phyloP scores from a whole-genome alignment of 1,284 basidiomycete species.

The Neonothopanus nambi region DNA sequence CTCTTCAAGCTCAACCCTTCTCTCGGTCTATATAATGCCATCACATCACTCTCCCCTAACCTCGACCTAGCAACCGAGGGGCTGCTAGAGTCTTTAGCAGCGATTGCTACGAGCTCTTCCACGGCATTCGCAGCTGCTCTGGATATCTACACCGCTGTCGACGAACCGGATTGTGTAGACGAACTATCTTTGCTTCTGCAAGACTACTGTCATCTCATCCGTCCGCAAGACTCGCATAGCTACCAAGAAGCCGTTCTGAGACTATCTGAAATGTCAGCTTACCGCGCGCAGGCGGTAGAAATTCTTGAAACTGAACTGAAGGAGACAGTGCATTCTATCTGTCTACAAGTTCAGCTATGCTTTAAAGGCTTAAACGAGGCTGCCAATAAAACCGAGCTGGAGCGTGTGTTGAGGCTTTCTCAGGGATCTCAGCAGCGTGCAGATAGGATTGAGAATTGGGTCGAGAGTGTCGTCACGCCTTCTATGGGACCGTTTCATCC shows the following conservation, averaged over 20 bases:
- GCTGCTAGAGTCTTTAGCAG: slow-evolving; percentile 37
- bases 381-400: slow-evolving; percentile 39
- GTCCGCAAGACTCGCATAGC: slow-evolving; percentile 48
- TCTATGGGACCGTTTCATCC: slow-evolving; percentile 41
- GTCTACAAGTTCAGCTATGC: slow-evolving; percentile 37
- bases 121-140: slow-evolving; percentile 56
- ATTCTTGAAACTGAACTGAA: slow-evolving; percentile 54
- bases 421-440: slow-evolving; percentile 36
- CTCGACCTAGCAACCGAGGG: slow-evolving; percentile 28
- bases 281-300: slow-evolving; percentile 33
- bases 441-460: slow-evolving; percentile 53
- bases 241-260: slow-evolving; percentile 46
- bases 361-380: slow-evolving; percentile 51
- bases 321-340: slow-evolving; percentile 44
- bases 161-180: slow-evolving; percentile 35
- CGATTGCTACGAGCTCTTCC: slow-evolving; percentile 46
- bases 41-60: slow-evolving; percentile 40
- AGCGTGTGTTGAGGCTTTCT: slow-evolving; percentile 45
- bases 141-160: slow-evolving; percentile 44
- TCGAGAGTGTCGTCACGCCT: slow-evolving; percentile 47
- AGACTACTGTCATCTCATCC: slow-evolving; percentile 51
- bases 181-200: slow-evolving; percentile 36
- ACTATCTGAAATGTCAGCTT: slow-evolving; percentile 31
- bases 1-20: slow-evolving; percentile 54
- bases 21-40: slow-evolving; percentile 41